Conservation (phyloP, 345 rosid genomes). For the Pelargonium nanum region DNA sequence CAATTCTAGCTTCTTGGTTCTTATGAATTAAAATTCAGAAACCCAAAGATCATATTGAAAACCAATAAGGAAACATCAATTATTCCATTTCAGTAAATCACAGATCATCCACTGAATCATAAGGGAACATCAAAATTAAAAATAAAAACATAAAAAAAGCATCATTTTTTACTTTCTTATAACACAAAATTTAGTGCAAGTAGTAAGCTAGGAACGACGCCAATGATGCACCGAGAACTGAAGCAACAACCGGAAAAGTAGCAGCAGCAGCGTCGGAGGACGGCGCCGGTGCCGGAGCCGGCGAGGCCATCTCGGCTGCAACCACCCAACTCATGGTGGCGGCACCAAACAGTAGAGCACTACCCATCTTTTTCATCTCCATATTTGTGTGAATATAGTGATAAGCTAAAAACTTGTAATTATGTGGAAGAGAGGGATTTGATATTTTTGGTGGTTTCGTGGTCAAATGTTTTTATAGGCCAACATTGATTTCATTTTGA, state of each 20-base stretch:
- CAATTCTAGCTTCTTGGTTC: too few relatives aligned
- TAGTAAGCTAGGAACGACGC: constrained; percentile 13
- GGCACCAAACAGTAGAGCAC: constrained; percentile 35
- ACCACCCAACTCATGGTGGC: constrained; percentile 39
- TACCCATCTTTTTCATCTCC: constrained; percentile 64
- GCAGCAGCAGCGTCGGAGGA: constrained; percentile 20
- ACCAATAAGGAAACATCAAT: too few relatives aligned
- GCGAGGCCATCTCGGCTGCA: constrained; percentile 25
- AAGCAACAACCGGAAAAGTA: constrained; percentile 31
- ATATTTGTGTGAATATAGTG: constrained; percentile 5
- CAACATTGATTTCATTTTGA: too few relatives aligned
- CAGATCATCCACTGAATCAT: too few relatives aligned
- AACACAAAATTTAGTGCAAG: constrained; percentile 14
- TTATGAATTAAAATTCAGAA: too few relatives aligned
- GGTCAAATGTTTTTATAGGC: too few relatives aligned
- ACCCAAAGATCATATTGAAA: too few relatives aligned
- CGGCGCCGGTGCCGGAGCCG: constrained; percentile 30
- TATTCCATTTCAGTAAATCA: too few relatives aligned
- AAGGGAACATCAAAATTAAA: too few relatives aligned
- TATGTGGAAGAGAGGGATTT: not conserved
- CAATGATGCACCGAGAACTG: constrained; percentile 30
- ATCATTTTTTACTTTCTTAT: too few relatives aligned
- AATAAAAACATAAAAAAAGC: too few relatives aligned
- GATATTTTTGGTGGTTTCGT: not conserved
- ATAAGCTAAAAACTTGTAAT: not conserved